Evolutionary conservation across 495 filamentous ascomycete species (phyloP).

Genomic region (Penicillium herquei): DNA sequence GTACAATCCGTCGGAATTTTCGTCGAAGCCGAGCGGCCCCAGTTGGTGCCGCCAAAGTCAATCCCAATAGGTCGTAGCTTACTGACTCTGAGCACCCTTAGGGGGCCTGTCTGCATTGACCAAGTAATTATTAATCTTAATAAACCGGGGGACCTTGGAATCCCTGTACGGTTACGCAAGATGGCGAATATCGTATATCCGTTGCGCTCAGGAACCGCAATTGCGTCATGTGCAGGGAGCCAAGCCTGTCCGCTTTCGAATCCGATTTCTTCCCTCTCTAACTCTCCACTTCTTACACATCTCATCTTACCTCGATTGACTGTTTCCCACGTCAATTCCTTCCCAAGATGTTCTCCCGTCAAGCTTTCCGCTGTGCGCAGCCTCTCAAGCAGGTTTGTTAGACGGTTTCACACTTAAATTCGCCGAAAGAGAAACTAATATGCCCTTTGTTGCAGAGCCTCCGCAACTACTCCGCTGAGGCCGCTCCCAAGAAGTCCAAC

Average conservation of each 20-base stretch:
- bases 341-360: constrained; percentile 49
- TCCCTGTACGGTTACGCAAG: constrained; percentile 6
- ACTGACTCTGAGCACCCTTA: too few species aligned
- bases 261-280: constrained; percentile 28
- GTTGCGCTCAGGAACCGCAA: constrained; percentile 1
- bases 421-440: neutral
- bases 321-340: constrained; percentile 9
- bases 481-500: constrained; percentile 43
- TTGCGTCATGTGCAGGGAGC: constrained; percentile 30
- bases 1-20: neutral
- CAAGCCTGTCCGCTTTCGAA: constrained; percentile 26
- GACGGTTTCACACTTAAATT: neutral
- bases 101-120: too few species aligned
- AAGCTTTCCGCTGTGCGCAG: constrained; percentile 47
- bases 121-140: neutral
- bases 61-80: too few species aligned
- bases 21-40: neutral
- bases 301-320: constrained; percentile 9
- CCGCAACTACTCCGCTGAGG: constrained; percentile 53
- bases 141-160: constrained; percentile 4
- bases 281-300: constrained; percentile 7
- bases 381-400: constrained; percentile 47
- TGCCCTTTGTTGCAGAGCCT: constrained; percentile 34
- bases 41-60: neutral
- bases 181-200: constrained; percentile 8